Evolutionary conservation across 805 yeast species (phyloP).

Genomic region (Candida maesae): DNA sequence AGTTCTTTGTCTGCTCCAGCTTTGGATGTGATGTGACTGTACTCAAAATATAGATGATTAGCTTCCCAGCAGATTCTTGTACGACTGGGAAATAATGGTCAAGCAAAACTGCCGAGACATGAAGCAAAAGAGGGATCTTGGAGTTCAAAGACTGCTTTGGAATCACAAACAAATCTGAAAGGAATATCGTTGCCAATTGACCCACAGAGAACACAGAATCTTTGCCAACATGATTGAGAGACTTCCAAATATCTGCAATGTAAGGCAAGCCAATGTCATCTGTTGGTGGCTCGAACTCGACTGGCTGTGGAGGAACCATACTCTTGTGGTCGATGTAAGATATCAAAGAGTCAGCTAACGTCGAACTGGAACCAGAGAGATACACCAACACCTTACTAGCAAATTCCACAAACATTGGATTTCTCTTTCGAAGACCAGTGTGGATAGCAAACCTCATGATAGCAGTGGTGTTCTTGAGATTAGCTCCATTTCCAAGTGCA

Average conservation of each 20-base stretch:
- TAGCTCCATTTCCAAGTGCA: slow-evolving; percentile 77
- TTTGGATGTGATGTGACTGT: slow-evolving; percentile 50
- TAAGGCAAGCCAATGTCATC: slow-evolving; percentile 55
- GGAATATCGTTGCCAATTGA: slow-evolving; percentile 78
- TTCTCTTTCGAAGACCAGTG: slow-evolving; percentile 65
- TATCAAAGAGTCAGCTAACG: slow-evolving; percentile 58
- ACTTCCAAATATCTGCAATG: slow-evolving; percentile 63
- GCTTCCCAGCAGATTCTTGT: slow-evolving; percentile 77
- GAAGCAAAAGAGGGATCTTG: slow-evolving; percentile 70
- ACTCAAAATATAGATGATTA: slow-evolving; percentile 67
- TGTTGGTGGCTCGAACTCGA: slow-evolving; percentile 28
- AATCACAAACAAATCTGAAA: slow-evolving; percentile 73
- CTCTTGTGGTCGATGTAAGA: slow-evolving; percentile 74
- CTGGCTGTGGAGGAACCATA: slow-evolving; percentile 74
- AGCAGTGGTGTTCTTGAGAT: slow-evolving; percentile 62
- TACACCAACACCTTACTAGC: slow-evolving; percentile 81
- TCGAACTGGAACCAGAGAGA: slow-evolving; percentile 54
- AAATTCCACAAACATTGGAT: slow-evolving; percentile 69
- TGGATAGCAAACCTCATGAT: slow-evolving; percentile 68
- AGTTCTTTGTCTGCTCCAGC: slow-evolving; percentile 52
- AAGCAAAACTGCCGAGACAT: slow-evolving; percentile 71
- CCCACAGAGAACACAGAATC: slow-evolving; percentile 83
- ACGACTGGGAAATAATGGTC: slow-evolving; percentile 86
- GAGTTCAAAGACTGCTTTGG: slow-evolving; percentile 59
- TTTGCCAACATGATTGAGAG: slow-evolving; percentile 51